Evolutionary conservation across 1,284 basidiomycete species (phyloP), one percentile per base, ranked within the genome.

Genomic region (Papiliotrema nemorosa): DNA sequence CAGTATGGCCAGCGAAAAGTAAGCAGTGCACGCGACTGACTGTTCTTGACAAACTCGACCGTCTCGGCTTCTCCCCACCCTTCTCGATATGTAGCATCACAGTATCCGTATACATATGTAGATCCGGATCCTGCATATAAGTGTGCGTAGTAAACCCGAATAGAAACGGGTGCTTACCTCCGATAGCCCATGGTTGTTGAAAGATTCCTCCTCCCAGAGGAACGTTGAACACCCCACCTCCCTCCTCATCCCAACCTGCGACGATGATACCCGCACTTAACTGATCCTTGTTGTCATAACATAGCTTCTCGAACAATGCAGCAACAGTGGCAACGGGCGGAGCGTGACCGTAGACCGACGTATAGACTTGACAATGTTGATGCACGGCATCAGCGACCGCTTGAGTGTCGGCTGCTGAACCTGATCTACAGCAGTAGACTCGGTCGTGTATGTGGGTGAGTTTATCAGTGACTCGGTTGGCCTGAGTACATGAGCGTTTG

Each of bases 391-490:
- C 96, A 43, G 96, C 96, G 38, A 99, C 81, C 40, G 94, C 92
- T 75, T 96, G 94, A 0, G 94, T 99, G 75, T 99, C 94, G 38
- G 94, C 96, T 43, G 96, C 93, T 50, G 92, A 97, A 45, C 94
- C 94, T 46, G 91, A 96, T 57, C 94, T 87, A 82, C 94, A 98
- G 77, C 94, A 98, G 79, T 98, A 98, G 77, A 97, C 89, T 58
- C 92, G 90, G 77, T 98, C 96, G 73, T 97, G 90, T 60, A 98
- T 82, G 73, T 92, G 85, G 3, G 94, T 98, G 53, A 98, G 82
- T 78, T 98, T 98, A 82, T 98, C 94, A 21, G 94, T 98, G 27
- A 98, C 96, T 74, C 94, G 87, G 75, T 98, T 98, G 45, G 93
- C 93, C 73, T 75, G 52, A 3, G 13, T 39, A 29, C 2, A 31